Base-by-base conservation (phyloP, 2,329 filamentous ascomycete species). In the Exserohilum rostratum region DNA sequence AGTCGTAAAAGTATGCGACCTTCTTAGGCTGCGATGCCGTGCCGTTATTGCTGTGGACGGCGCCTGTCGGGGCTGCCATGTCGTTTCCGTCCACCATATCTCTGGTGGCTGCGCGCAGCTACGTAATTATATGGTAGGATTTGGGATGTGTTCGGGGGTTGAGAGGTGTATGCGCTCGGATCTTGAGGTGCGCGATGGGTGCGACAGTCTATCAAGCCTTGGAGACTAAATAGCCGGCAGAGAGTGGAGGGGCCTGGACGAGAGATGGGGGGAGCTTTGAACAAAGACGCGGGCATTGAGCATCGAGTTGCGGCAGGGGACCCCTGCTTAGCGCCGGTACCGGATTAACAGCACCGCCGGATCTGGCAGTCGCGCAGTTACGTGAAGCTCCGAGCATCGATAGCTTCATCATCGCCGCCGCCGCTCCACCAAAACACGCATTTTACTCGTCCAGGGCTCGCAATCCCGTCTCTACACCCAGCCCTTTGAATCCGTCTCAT, bases 1-100 rank as follows among this genome's bases (percentile, higher is more conserved):
- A 96, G 74, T 98, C 93, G 83, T 98, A 98, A 77, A 98, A 98
- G 79, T 98, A 98, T 51, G 93, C 93, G 54, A 98, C 91, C 73
- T 93, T 91, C 79, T 95, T 96, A 6, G 69, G 61, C 44, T 58
- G 61, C 25, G 67, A 64, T 3, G 64, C 57, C 20, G 62, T 65
- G 55, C 71, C 70, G 49, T 68, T 64, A 44, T 66, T 65, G 47
- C 52, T 35, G 6, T 49, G 60, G 35, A 39, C 58, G 53, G 49
- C 45, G 34, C 52, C 52, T 37, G 59, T 58, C 12, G 55, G 46
- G 20, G 40, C 30, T 37, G 46, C 46, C 51, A 53, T 53, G 20
- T 38, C 39, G 9, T 18, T 37, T 38, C 39, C 46, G 13, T 50
- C 37, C 17, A 57, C 60, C 62, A 63, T 66, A 31, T 65, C 58